Conservation (phyloP, 768 basidiomycete species). For the Leccinum subtestaceum region DNA sequence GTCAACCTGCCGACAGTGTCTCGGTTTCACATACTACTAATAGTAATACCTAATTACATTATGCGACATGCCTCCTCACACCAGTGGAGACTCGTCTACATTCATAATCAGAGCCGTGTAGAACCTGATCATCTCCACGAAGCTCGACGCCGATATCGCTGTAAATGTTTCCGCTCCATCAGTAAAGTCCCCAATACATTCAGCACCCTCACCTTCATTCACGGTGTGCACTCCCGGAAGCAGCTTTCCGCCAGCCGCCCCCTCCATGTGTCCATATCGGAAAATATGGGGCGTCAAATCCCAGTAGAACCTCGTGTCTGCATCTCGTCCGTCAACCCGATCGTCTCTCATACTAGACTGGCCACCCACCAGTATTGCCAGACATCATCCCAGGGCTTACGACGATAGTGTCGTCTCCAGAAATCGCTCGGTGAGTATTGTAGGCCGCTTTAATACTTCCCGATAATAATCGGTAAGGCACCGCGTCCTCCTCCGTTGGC, state of each 20-base stretch:
- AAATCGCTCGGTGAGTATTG: slow-evolving; percentile 43
- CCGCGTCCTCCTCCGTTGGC: slow-evolving; percentile 33
- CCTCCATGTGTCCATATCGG: slow-evolving; percentile 50
- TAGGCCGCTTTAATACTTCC: slow-evolving; percentile 65
- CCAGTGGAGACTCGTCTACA: slow-evolving; percentile 48
- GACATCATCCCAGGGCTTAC: slow-evolving; percentile 56
- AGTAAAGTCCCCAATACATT: background rate
- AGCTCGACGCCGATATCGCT: slow-evolving; percentile 46
- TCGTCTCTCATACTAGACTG: background rate
- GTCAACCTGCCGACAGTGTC: background rate
- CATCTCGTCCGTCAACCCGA: background rate
- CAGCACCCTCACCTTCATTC: slow-evolving; percentile 55
- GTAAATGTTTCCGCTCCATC: background rate
- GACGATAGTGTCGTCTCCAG: slow-evolving; percentile 36
- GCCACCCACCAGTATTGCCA: slow-evolving; percentile 46
- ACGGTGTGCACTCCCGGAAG: slow-evolving; percentile 61
- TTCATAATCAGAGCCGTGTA: slow-evolving; percentile 66
- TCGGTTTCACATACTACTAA: background rate
- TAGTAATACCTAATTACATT: background rate
- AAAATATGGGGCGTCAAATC: slow-evolving; percentile 56
- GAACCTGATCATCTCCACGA: slow-evolving; percentile 66
- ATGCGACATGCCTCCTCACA: background rate
- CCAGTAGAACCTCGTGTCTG: slow-evolving; percentile 50
- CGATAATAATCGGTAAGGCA: slow-evolving; percentile 49
- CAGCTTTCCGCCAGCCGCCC: slow-evolving; percentile 27